Evolutionary conservation across 352 stramenopile species (phyloP).

Genomic region (Phytophthora vignae): DNA sequence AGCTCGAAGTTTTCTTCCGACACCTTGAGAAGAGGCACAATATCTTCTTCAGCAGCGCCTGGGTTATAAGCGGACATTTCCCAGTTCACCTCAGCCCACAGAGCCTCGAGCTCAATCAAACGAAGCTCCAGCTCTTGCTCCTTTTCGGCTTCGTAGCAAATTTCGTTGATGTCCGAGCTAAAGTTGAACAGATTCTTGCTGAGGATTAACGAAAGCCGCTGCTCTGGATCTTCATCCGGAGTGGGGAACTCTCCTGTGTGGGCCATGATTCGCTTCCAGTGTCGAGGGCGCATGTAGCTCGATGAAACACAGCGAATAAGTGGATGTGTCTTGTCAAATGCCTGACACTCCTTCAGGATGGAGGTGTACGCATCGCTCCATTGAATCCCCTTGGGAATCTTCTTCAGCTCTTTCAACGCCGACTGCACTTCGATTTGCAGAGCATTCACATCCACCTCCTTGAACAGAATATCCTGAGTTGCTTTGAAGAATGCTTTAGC

Average conservation of each 20-base stretch:
- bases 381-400: constrained; percentile 93
- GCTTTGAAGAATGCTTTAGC: constrained; percentile 75
- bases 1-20: constrained; percentile 97
- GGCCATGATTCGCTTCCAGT: constrained; percentile 94
- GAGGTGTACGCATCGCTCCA: constrained; percentile 93
- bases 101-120: constrained; percentile 91
- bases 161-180: constrained; percentile 96
- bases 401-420: constrained; percentile 94
- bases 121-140: constrained; percentile 96
- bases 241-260: constrained; percentile 93
- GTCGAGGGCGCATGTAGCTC: constrained; percentile 93
- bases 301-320: constrained; percentile 79
- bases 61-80: constrained; percentile 94
- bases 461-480: constrained; percentile 90
- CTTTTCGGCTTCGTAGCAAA: constrained; percentile 96
- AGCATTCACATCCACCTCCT: constrained; percentile 92
- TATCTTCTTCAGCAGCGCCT: constrained; percentile 70
- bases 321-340: constrained; percentile 88
- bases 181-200: constrained; percentile 95
- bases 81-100: constrained; percentile 95
- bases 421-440: constrained; percentile 96
- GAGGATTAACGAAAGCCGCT: constrained; percentile 91
- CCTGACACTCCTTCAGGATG: constrained; percentile 80
- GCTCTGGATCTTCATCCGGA: constrained; percentile 93
- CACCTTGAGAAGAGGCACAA: constrained; percentile 92